Percentiles rank a stretch among this genome's conserved stretches.
Conservation (phyloP, 2,329 filamentous ascomycete species). For the Mollisiaceae sp. region DNA sequence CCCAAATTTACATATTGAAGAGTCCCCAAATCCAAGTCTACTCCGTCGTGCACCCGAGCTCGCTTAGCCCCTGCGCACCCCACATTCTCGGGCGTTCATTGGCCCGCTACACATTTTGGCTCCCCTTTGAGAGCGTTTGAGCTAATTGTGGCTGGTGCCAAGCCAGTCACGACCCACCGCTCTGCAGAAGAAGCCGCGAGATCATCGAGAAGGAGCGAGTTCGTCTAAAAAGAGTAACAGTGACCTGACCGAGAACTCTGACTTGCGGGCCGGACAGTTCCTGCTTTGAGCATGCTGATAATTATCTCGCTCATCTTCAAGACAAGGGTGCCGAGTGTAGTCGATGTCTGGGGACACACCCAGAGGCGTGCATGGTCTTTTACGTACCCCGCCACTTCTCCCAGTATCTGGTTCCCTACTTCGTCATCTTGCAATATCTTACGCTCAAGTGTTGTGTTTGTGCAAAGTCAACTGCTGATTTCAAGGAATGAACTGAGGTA, state of each 20-base stretch:
- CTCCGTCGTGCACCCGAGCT: background rate
- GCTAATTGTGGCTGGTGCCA: constrained; percentile 5
- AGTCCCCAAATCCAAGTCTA: background rate
- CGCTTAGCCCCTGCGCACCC: background rate
- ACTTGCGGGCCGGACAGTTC: background rate
- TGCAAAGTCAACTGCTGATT: background rate
- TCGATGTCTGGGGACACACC: background rate
- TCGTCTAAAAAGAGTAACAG: too few relatives aligned
- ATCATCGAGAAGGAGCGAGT: background rate
- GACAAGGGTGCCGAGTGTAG: background rate
- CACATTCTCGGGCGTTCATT: background rate
- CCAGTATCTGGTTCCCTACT: background rate
- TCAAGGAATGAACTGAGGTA: constrained; percentile 4
- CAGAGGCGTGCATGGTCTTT: background rate
- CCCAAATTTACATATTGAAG: too few relatives aligned
- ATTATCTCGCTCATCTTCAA: constrained; percentile 3
- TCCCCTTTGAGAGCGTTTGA: constrained; percentile 3
- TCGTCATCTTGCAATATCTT: background rate
- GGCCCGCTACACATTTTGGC: background rate
- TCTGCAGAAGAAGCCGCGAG: background rate
- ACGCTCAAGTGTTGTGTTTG: background rate
- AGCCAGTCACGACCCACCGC: background rate
- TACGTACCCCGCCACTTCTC: constrained; percentile 1
- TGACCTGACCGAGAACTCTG: background rate
- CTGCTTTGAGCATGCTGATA: background rate